A percentile compares a stretch with the other conserved stretches of the same genome.
Evolutionary conservation across 768 basidiomycete species (phyloP).

Genomic region (Serendipita vermifera): DNA sequence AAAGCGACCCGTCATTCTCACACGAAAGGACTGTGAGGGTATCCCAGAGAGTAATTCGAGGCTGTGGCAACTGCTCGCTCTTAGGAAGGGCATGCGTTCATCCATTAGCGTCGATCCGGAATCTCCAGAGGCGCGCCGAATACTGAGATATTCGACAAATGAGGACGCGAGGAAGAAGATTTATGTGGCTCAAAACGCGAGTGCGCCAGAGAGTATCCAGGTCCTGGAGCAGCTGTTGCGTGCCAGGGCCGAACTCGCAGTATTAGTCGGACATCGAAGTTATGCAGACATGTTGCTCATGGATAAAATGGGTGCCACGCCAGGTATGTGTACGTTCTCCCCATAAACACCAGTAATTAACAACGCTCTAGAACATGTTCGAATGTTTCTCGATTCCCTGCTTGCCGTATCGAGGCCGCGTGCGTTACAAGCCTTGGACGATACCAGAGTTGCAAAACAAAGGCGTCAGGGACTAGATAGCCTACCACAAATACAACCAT

Average conservation of each 20-base stretch:
- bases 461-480: conserved; percentile 36
- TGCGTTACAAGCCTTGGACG: conserved; percentile 60
- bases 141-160: conserved; percentile 75
- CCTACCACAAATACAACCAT: conserved; percentile 69
- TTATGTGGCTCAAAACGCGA: conserved; percentile 72
- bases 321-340: conserved; percentile 39
- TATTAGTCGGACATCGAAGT: conserved; percentile 69
- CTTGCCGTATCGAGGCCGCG: conserved; percentile 68
- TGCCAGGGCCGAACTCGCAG: conserved; percentile 70
- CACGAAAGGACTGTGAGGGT: conserved; percentile 10
- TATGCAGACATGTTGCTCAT: conserved; percentile 77
- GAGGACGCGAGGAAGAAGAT: conserved; percentile 72
- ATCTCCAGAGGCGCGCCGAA: conserved; percentile 84
- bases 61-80: neutral
- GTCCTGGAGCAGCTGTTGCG: conserved; percentile 63
- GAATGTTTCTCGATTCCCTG: conserved; percentile 69
- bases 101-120: conserved; percentile 58
- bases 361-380: conserved; percentile 57
- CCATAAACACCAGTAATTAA: neutral
- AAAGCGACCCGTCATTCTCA: conserved; percentile 39
- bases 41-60: neutral
- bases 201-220: conserved; percentile 57
- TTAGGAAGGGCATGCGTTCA: neutral
- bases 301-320: conserved; percentile 96
- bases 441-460: conserved; percentile 58